Evolutionary conservation across 352 stramenopile genomes (phyloP).

Genomic region (Plasmopara viticola): DNA sequence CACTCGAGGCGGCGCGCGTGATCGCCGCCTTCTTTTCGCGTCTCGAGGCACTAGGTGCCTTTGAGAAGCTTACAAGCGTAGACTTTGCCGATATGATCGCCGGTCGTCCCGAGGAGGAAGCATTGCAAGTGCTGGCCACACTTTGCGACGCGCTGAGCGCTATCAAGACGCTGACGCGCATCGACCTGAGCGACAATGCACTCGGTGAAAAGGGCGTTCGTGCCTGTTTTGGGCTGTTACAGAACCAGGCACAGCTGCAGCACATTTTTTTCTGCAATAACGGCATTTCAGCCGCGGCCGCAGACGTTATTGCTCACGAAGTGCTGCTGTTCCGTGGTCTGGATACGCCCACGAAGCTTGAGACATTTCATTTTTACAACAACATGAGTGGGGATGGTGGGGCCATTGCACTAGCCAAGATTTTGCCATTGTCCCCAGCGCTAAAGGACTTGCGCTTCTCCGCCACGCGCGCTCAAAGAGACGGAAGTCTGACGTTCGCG

Average conservation of each 20-base stretch:
- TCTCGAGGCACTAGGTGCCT: conserved; percentile 42
- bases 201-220: conserved; percentile 92
- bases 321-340: conserved; percentile 77
- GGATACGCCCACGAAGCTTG: conserved; percentile 72
- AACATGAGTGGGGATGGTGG: conserved; percentile 95
- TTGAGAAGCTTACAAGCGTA: conserved; percentile 56
- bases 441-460: conserved; percentile 92
- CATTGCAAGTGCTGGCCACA: conserved; percentile 73
- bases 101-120: conserved; percentile 71
- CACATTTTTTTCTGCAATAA: conserved; percentile 94
- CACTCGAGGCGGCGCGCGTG: conserved; percentile 62
- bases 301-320: conserved; percentile 81
- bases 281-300: conserved; percentile 86
- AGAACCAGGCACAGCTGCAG: conserved; percentile 65
- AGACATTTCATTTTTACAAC: conserved; percentile 95
- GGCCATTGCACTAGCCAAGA: conserved; percentile 75
- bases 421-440: conserved; percentile 80
- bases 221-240: conserved; percentile 84
- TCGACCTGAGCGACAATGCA: conserved; percentile 93
- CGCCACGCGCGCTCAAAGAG: conserved; percentile 82
- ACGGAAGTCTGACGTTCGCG: conserved; percentile 85
- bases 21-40: conserved; percentile 65
- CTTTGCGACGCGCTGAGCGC: conserved; percentile 63
- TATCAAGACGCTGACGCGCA: conserved; percentile 72
- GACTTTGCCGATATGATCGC: conserved; percentile 88